Evolutionary conservation across 2,329 filamentous ascomycete genomes (phyloP), one percentile per base, ranked within the genome.

Genomic region (Microcyclospora pomicola): DNA sequence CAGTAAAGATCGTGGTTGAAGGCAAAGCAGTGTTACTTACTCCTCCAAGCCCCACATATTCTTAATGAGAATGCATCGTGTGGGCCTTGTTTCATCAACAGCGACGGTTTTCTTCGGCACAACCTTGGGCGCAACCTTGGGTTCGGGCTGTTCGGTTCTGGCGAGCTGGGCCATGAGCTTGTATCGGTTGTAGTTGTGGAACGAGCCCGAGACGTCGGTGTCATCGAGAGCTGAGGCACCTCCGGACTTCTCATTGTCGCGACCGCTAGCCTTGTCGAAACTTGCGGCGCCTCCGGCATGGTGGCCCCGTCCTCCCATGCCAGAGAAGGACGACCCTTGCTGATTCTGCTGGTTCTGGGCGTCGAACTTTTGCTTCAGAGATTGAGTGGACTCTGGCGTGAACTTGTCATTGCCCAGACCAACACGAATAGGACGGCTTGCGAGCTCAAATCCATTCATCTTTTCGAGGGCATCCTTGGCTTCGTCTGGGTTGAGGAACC

Each of bases 331-430:
- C 45, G 87, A 95, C 30, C 54, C 54, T 42, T 54, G 64, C 76
- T 61, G 47, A 51, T 54, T 39, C 34, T 44, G 30, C 48, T 49
- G 42, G 10, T 38, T 33, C 39, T 52, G 52, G 65, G 67, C 56
- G 62, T 85, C 82, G 69, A 93, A 92, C 65, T 85, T 85, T 68
- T 92, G 85, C 58, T 93, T 69, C 59, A 93, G 75, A 66, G 84
- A 87, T 61, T 85, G 82, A 64, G 85, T 94, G 64, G 86, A 91
- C 68, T 96, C 91, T 57, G 87, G 82, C 65, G 87, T 96, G 67
- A 96, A 96, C 76, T 96, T 96, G 82, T 98, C 91, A 69, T 95
- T 98, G 65, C 91, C 91, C 68, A 98, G 84, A 64, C 91, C 91
- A 63, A 98, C 92, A 59, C 91, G 86, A 61, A 98, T 96, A 47